Evolutionary conservation across 2,329 filamentous ascomycete species (phyloP).

Genomic region (Geoglossum cookeanum): DNA sequence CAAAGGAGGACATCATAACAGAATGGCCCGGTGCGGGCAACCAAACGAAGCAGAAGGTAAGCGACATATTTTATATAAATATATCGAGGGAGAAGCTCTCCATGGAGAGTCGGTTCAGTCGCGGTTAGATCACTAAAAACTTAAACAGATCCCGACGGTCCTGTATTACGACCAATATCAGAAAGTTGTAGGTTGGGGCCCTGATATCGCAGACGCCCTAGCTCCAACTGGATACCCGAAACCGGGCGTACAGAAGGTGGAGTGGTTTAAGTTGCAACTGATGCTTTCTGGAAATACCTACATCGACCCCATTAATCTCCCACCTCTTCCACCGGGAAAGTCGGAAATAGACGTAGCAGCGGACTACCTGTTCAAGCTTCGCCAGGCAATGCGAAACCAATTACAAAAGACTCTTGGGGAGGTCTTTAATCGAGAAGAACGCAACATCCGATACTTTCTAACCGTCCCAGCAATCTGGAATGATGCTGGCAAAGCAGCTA

Average conservation of each 20-base stretch:
- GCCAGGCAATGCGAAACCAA: constrained; percentile 89
- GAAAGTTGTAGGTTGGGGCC: constrained; percentile 98
- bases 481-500: constrained; percentile 93
- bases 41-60: constrained; percentile 95
- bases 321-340: constrained; percentile 89
- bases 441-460: constrained; percentile 93
- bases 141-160: constrained; percentile 76
- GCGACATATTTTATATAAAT: background rate
- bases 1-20: constrained; percentile 95
- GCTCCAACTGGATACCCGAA: constrained; percentile 96
- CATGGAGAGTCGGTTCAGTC: background rate
- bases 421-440: constrained; percentile 93
- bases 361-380: constrained; percentile 95
- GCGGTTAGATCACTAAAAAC: background rate
- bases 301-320: constrained; percentile 96
- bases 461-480: constrained; percentile 99
- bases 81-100: background rate
- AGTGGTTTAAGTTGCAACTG: constrained; percentile 98
- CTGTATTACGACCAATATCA: constrained; percentile 99
- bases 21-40: constrained; percentile 97
- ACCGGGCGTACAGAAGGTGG: constrained; percentile 92
- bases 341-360: constrained; percentile 98
- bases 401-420: constrained; percentile 92
- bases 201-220: constrained; percentile 90
- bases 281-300: constrained; percentile 99